Percentiles rank a stretch among this genome's conserved stretches.
Evolutionary conservation across 2,329 filamentous ascomycete genomes (phyloP).

Genomic region (Fusarium sp.): DNA sequence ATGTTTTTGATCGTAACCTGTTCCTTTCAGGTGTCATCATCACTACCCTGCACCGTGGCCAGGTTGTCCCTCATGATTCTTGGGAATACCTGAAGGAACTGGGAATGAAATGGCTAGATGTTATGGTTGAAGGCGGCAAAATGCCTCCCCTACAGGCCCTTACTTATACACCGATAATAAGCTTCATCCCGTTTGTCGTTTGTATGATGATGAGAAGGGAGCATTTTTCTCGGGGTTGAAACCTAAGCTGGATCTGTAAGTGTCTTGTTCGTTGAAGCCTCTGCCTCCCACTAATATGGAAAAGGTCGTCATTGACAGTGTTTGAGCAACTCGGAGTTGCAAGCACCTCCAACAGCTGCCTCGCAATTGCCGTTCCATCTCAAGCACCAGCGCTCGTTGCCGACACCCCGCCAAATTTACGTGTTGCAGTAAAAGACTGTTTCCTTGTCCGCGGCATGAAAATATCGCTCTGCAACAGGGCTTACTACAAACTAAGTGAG

Average conservation of each 20-base stretch:
- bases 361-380: not conserved
- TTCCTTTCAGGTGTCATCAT: not conserved
- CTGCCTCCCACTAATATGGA: not conserved
- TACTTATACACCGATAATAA: rapidly evolving
- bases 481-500: not conserved
- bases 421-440: not conserved
- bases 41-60: too few species aligned
- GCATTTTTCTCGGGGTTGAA: not conserved
- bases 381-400: not conserved
- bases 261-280: rapidly evolving
- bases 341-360: not conserved
- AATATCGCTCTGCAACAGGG: not conserved
- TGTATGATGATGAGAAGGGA: not conserved
- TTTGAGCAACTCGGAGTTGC: not conserved
- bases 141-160: not conserved
- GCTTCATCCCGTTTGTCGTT: rapidly evolving
- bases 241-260: not conserved
- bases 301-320: rapidly evolving
- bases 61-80: not conserved
- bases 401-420: too few species aligned
- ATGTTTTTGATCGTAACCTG: not conserved
- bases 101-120: not conserved
- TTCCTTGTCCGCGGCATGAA: not conserved
- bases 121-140: not conserved
- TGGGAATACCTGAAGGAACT: too few species aligned